Percentiles rank a stretch among this genome's conserved stretches.
Evolutionary conservation across 2,329 filamentous ascomycete species (phyloP).

Genomic region (Sporothrix inflata): DNA sequence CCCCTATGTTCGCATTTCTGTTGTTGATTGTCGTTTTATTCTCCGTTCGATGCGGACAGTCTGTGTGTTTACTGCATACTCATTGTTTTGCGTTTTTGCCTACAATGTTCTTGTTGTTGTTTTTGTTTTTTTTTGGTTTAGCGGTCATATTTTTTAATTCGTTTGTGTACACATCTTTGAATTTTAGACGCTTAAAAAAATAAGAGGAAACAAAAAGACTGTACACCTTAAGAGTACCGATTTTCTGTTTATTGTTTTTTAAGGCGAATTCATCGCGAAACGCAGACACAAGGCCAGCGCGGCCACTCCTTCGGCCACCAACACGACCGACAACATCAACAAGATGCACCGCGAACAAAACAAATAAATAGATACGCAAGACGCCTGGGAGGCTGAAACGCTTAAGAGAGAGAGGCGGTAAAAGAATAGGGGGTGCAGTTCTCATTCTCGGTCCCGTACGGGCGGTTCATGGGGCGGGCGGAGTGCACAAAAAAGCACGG

Average conservation of each 20-base stretch:
- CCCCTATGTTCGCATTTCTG: neutral
- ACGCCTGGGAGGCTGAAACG: conserved; percentile 12
- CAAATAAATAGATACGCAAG: neutral
- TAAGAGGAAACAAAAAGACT: neutral
- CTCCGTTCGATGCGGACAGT: neutral
- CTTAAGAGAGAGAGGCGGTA: neutral
- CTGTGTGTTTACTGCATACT: neutral
- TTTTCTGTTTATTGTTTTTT: too few species aligned
- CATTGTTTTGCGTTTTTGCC: too few species aligned
- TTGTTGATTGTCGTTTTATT: neutral
- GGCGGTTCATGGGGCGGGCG: conserved; percentile 4
- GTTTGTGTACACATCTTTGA: too few species aligned
- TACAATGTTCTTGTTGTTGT: too few species aligned
- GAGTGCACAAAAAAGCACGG: neutral
- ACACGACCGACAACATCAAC: neutral
- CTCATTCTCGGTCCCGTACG: conserved; percentile 10
- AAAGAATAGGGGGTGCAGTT: neutral
- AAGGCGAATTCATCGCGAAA: neutral
- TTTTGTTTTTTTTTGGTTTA: too few species aligned
- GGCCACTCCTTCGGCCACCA: neutral
- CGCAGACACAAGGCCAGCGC: neutral
- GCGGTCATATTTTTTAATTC: too few species aligned
- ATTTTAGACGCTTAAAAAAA: too few species aligned
- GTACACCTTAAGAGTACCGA: too few species aligned
- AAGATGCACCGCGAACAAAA: neutral